A percentile compares a stretch with the other conserved stretches of the same genome.
Evolutionary conservation across 371 early-diverging fungal genomes (phyloP).

Genomic region (Mucor circinelloides): DNA sequence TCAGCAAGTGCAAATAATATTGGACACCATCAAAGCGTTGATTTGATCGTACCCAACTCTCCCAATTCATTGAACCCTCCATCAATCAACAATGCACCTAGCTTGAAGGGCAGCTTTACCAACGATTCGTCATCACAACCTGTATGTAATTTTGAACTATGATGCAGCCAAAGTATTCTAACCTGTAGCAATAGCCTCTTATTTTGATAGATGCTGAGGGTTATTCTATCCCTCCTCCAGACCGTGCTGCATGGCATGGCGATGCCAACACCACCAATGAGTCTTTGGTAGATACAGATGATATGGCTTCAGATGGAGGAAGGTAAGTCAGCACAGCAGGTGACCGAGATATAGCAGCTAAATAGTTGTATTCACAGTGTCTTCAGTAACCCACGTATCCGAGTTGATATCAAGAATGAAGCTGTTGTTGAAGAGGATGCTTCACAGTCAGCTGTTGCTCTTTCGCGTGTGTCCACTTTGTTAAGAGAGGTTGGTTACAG

Average conservation of each 20-base stretch:
- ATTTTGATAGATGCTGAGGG: constrained; percentile 24
- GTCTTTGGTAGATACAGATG: constrained; percentile 20
- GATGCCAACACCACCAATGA: constrained; percentile 9
- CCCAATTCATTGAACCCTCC: constrained; percentile 23
- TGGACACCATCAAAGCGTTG: neutral
- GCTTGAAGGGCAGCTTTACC: constrained; percentile 35
- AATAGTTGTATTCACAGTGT: constrained; percentile 2
- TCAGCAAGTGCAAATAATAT: neutral
- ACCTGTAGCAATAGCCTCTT: constrained; percentile 2
- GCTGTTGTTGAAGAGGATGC: constrained; percentile 35
- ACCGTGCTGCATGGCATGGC: constrained; percentile 8
- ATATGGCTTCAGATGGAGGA: constrained; percentile 20
- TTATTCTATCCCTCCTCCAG: constrained; percentile 24
- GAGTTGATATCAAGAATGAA: constrained; percentile 28
- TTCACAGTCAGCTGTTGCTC: constrained; percentile 25
- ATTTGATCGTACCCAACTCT: constrained; percentile 11
- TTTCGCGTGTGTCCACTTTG: constrained; percentile 17
- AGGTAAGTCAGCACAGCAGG: constrained; percentile 6
- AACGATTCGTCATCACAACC: constrained; percentile 16
- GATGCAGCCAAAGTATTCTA: neutral
- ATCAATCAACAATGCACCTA: constrained; percentile 30
- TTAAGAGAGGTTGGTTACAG: constrained; percentile 18
- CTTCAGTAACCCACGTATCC: constrained; percentile 18
- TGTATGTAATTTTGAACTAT: neutral
- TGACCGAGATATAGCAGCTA: neutral